A percentile compares a stretch with the other conserved stretches of the same genome.
phyloP scores from a whole-genome alignment of 2,329 filamentous ascomycete genomes.

The Xylariaceae sp. region DNA sequence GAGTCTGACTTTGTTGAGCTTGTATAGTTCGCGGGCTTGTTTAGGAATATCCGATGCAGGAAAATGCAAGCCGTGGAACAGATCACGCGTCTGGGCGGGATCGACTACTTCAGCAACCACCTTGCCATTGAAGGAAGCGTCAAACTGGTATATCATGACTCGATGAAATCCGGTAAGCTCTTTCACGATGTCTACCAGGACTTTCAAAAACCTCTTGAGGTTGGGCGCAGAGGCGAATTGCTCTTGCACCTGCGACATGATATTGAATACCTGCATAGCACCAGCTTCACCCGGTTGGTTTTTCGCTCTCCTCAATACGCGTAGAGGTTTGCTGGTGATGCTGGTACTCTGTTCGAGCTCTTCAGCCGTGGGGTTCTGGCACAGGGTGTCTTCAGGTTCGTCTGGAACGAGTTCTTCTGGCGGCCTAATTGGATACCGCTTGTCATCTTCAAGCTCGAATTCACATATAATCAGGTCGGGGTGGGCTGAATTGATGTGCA shows the following conservation, averaged over 20 bases:
- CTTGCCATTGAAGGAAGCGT: slow-evolving; percentile 73
- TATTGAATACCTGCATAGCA: slow-evolving; percentile 85
- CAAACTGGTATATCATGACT: slow-evolving; percentile 91
- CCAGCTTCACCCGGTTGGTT: slow-evolving; percentile 72
- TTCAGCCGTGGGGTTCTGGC: slow-evolving; percentile 65
- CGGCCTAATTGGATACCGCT: slow-evolving; percentile 61
- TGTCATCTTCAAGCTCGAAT: slow-evolving; percentile 79
- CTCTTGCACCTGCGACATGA: slow-evolving; percentile 87
- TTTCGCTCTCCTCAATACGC: slow-evolving; percentile 68
- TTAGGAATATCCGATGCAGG: slow-evolving; percentile 81
- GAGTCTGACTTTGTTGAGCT: slow-evolving; percentile 80
- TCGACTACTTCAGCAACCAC: slow-evolving; percentile 87
- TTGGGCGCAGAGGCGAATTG: slow-evolving; percentile 69
- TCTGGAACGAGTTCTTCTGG: slow-evolving; percentile 54
- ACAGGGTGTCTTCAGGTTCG: slow-evolving; percentile 66
- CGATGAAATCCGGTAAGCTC: slow-evolving; percentile 87
- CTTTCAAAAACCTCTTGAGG: slow-evolving; percentile 70
- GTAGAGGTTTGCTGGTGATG: slow-evolving; percentile 68
- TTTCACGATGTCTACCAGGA: slow-evolving; percentile 79
- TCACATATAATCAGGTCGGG: slow-evolving; percentile 76
- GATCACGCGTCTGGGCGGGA: slow-evolving; percentile 68
- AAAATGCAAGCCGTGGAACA: slow-evolving; percentile 85
- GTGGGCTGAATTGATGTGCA: slow-evolving; percentile 67
- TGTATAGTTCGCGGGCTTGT: slow-evolving; percentile 84
- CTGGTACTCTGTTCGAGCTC: slow-evolving; percentile 72